Conservation (phyloP, 805 yeast species). For the Yarrowia sp. region DNA sequence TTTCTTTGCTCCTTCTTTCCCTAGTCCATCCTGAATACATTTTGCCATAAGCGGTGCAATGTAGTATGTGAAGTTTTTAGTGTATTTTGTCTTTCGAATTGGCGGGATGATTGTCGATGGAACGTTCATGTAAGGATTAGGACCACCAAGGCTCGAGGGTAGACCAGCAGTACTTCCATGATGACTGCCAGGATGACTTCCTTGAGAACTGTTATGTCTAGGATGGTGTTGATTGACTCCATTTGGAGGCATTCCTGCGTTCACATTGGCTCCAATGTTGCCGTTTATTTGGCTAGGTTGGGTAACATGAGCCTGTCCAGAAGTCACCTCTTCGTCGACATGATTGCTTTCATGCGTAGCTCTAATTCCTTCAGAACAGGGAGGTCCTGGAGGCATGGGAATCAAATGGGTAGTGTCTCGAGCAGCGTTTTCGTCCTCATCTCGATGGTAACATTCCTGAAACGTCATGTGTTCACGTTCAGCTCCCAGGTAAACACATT, state of each 20-base stretch:
- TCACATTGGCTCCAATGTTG: background rate
- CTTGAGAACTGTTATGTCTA: background rate
- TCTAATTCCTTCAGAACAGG: slow-evolving; percentile 14
- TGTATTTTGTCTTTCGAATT: slow-evolving; percentile 27
- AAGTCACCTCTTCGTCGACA: slow-evolving; percentile 4
- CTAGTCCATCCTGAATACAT: slow-evolving; percentile 33
- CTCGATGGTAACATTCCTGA: slow-evolving; percentile 38
- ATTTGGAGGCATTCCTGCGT: background rate
- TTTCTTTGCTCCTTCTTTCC: slow-evolving; percentile 30
- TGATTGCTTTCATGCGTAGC: slow-evolving; percentile 21
- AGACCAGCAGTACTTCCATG: slow-evolving; percentile 9
- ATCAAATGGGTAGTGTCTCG: slow-evolving; percentile 17
- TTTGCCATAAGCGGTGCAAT: slow-evolving; percentile 37
- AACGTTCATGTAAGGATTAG: slow-evolving; percentile 16
- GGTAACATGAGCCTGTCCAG: slow-evolving; percentile 3
- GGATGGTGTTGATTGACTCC: background rate
- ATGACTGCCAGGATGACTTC: slow-evolving; percentile 5
- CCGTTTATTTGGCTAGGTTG: slow-evolving; percentile 16
- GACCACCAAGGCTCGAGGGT: background rate
- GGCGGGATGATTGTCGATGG: slow-evolving; percentile 26
- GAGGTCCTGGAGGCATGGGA: slow-evolving; percentile 22
- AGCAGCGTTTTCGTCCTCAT: slow-evolving; percentile 6
- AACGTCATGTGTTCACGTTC: slow-evolving; percentile 31
- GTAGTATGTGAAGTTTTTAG: slow-evolving; percentile 36
- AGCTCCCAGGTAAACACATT: slow-evolving; percentile 42